Evolutionary conservation across 2,329 filamentous ascomycete species (phyloP).

Genomic region (Stachybotrys elegans): DNA sequence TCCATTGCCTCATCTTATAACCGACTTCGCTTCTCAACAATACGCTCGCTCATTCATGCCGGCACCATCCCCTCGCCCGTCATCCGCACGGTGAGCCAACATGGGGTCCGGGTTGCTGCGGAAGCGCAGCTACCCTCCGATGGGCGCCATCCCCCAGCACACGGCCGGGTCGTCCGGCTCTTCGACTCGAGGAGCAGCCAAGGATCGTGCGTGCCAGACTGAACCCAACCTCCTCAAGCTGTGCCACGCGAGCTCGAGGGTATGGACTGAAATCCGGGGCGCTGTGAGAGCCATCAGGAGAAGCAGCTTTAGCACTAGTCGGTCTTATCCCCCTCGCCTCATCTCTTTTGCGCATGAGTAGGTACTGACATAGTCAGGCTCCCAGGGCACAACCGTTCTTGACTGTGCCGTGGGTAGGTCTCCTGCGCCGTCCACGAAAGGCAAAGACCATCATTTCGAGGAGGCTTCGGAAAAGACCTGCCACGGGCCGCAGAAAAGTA

Average conservation of each 20-base stretch:
- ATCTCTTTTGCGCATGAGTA: too few species aligned
- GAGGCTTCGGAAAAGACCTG: not conserved
- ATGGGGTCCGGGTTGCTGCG: slow-evolving; percentile 22
- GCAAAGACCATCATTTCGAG: not conserved
- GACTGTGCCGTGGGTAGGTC: slow-evolving; percentile 9
- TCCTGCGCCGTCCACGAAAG: slow-evolving; percentile 5
- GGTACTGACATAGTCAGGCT: too few species aligned
- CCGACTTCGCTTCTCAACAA: too few species aligned
- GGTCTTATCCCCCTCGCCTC: not conserved
- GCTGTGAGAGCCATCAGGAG: slow-evolving; percentile 27
- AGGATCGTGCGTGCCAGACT: slow-evolving; percentile 6
- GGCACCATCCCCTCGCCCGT: not conserved
- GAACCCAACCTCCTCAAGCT: slow-evolving; percentile 14
- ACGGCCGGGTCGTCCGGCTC: slow-evolving; percentile 7
- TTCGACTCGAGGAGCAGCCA: slow-evolving; percentile 5
- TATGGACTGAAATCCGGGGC: slow-evolving; percentile 29
- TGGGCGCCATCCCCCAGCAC: slow-evolving; percentile 13
- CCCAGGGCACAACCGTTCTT: slow-evolving; percentile 13
- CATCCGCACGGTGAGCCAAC: slow-evolving; percentile 11
- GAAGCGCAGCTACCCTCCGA: slow-evolving; percentile 18
- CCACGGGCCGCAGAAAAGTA: slow-evolving; percentile 9
- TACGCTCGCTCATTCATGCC: too few species aligned
- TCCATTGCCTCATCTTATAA: too few species aligned
- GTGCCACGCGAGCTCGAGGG: slow-evolving; percentile 21
- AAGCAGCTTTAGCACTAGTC: slow-evolving; percentile 17